Evolutionary conservation across 371 early-diverging fungal genomes (phyloP).

Genomic region (Apophysomyces trapeziformis): DNA sequence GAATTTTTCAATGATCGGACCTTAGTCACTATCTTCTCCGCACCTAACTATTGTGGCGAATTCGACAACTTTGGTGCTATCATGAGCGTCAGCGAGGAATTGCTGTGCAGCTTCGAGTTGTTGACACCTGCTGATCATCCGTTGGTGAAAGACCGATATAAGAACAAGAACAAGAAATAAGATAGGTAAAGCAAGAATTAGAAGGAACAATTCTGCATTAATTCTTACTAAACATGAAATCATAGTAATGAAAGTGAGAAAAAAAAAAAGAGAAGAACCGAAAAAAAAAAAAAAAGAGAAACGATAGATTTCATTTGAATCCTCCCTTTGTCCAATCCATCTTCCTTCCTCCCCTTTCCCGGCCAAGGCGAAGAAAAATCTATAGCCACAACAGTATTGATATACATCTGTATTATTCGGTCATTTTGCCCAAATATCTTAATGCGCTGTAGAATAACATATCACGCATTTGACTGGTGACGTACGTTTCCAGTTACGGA

Average conservation of each 20-base stretch:
- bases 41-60: constrained; percentile 98
- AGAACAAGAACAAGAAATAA: constrained; percentile 8
- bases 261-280: background rate
- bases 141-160: constrained; percentile 18
- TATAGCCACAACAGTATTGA: background rate
- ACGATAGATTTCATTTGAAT: background rate
- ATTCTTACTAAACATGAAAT: background rate
- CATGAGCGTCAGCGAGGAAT: constrained; percentile 88
- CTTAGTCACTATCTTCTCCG: constrained; percentile 92
- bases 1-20: constrained; percentile 93
- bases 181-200: background rate
- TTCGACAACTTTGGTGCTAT: constrained; percentile 93
- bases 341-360: background rate
- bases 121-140: constrained; percentile 22
- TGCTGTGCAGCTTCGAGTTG: constrained; percentile 83
- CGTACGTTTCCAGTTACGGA: too few species aligned
- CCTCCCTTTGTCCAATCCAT: background rate
- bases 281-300: constrained; percentile 2
- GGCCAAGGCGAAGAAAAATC: background rate
- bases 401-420: background rate
- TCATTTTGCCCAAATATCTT: background rate
- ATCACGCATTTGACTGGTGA: too few species aligned
- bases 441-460: too few species aligned
- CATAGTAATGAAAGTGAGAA: background rate
- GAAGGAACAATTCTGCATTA: too few species aligned